Base-by-base conservation (phyloP, 106 monocot species). In the Platanthera zijinensis region DNA sequence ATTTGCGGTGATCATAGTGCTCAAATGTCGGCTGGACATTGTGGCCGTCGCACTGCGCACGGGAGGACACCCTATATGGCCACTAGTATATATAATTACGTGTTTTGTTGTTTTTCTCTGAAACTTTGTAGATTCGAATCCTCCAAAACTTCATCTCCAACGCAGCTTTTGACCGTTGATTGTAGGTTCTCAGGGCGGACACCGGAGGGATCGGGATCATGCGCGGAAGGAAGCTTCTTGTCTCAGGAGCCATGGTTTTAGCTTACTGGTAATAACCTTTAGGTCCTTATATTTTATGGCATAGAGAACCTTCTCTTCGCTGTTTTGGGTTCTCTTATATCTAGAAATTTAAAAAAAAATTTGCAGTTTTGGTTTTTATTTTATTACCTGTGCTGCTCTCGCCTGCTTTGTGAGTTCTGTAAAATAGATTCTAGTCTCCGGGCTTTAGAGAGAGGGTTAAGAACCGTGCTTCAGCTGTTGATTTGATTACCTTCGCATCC, bases 151-250 rank as follows among this genome's bases (percentile, higher is more conserved):
- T 12, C 14, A 56, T 15, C 5, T 13, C 13, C n/a, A 5, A 1
- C 18, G 7, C 21, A 61, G 7, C 3, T 6, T 19, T 21, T 61
- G 59, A 61, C 19, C 0, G 6, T 39, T 32, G 4, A 39, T 39
- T 67, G 67, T 39, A 67, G 67, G 67, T 87, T 72, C 72, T 81
- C 46, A 78, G 84, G 84, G 10, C 32, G 30, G 67, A 25, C 11
- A 11, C 32, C 39, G 8, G 32, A 67, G 10, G 39, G 39, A 67
- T 39, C 10, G n/a, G 32, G 32, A 67, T 39, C 10, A 39, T 67
- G 67, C 3, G 10, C 10, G 12, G 9, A 39, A 30, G 67, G 32
- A 30, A 39, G 5, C 32, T 5, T 32, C 30, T 8, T 39, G 12
- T 10, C 32, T 12, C 5, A 5, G 18, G 6, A 22, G 9, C 28